These are phyloP conservation scores for Argentina anserina DNA, from an alignment of 306 rosid genomes.

Conservation along the genomic window DNA sequence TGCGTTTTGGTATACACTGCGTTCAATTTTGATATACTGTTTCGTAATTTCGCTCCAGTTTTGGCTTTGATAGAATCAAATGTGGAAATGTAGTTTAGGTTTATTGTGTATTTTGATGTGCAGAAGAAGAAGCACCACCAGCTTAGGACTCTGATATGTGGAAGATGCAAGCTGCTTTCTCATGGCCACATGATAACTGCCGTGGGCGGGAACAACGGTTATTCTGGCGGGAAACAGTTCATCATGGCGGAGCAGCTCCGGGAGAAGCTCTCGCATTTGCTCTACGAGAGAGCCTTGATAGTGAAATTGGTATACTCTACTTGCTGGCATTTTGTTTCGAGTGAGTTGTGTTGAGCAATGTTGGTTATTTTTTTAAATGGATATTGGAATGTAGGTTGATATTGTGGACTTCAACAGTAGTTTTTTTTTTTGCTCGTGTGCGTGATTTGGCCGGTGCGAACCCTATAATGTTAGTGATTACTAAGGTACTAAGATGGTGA, in stretches of 20 bases:
- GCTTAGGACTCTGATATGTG: too few species aligned
- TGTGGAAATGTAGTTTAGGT: too few species aligned
- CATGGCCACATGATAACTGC: conserved; percentile 95
- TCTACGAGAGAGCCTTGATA: conserved; percentile 69
- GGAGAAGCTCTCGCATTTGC: conserved; percentile 70
- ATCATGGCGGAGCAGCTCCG: conserved; percentile 81
- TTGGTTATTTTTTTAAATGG: neutral
- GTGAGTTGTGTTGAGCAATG: conserved; percentile 12
- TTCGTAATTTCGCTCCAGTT: too few species aligned
- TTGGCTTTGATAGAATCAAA: too few species aligned
- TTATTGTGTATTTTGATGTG: too few species aligned
- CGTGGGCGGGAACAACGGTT: conserved; percentile 96
- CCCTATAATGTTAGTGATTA: conserved; percentile 84
- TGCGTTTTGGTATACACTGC: conserved; percentile 50
- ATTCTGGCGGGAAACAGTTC: conserved; percentile 77
- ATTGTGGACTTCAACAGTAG: conserved; percentile 95
- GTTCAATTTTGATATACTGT: neutral
- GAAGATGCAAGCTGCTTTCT: too few species aligned
- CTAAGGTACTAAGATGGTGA: conserved; percentile 55
- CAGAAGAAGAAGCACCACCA: too few species aligned
- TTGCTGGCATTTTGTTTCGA: conserved; percentile 8
- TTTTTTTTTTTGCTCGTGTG: conserved; percentile 75
- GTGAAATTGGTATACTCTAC: conserved; percentile 70
- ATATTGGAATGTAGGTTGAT: conserved; percentile 58
- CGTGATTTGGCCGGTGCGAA: conserved; percentile 95